phyloP scores from a whole-genome alignment of 2,329 filamentous ascomycete species.

The Grosmannia clavigera region DNA sequence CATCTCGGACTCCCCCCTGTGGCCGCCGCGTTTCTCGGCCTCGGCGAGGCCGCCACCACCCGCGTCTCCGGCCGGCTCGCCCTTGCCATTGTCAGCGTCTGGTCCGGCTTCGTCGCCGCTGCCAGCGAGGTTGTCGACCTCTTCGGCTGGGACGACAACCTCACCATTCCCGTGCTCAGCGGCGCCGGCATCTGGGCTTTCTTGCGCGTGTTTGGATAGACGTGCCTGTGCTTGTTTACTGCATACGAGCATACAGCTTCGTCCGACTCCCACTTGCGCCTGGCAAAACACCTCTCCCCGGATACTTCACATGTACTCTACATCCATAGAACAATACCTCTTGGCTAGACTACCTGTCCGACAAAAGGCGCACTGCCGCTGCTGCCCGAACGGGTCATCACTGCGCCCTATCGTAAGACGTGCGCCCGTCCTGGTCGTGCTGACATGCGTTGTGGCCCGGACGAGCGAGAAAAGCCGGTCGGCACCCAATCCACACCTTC shows the following conservation, averaged over 20 bases:
- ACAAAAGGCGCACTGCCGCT: too few relatives aligned
- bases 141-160: slow-evolving; percentile 92
- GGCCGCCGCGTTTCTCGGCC: slow-evolving; percentile 46
- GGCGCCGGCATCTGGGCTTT: slow-evolving; percentile 85
- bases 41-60: slow-evolving; percentile 39
- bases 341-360: too few relatives aligned
- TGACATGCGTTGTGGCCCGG: too few relatives aligned
- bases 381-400: neutral
- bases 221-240: too few relatives aligned
- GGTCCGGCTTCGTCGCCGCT: slow-evolving; percentile 79
- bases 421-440: too few relatives aligned
- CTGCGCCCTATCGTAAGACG: too few relatives aligned
- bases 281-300: too few relatives aligned
- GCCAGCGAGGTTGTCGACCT: slow-evolving; percentile 83
- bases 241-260: too few relatives aligned
- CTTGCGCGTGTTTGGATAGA: slow-evolving; percentile 67
- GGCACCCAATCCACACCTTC: neutral
- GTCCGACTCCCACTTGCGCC: too few relatives aligned
- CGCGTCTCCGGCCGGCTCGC: slow-evolving; percentile 60
- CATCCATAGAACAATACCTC: neutral
- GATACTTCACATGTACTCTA: neutral
- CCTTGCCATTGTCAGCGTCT: slow-evolving; percentile 67
- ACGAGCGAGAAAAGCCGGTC: neutral
- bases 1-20: slow-evolving; percentile 53
- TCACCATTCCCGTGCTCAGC: slow-evolving; percentile 89